Base-by-base conservation (phyloP, 2,329 filamentous ascomycete genomes). In the Aspergillus puulaauensis region DNA sequence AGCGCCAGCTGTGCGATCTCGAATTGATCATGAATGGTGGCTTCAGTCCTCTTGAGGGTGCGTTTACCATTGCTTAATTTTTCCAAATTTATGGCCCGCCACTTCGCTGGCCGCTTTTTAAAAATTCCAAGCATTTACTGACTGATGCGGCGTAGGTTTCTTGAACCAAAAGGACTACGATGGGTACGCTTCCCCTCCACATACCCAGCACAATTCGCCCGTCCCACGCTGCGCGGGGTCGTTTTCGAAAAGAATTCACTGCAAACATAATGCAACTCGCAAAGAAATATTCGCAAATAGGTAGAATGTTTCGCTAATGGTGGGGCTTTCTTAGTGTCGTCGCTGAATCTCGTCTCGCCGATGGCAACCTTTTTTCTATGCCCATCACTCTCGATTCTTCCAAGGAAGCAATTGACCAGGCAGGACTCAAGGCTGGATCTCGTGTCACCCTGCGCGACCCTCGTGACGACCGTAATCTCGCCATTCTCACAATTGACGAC, bases 161-260 rank as follows among this genome's bases (percentile, higher is more conserved):
- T 89, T 99, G 90, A 96, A 86, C 77, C 87, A 99, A 83, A 89
- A 91, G 79, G 95, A 99, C 79, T 99, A 96, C 83, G 90, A 96
- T 78, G 88, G 90, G 91, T 93, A 85, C 66, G 83, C 76, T 15
- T 14, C 27, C 37, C 46, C n/a, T 43, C 37, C 17, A 12, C 23
- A 6, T 51, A 9, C 40, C 41, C 59, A 35, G 7, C 39, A 21
- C 21, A 40, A 6, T 21, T 4, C 23, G 19, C 37, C 14, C 23
- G 19, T 43, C 27, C 17, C 33, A 39, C 35, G 24, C 24, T 39
- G 51, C 35, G 40, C 39, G 33, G 33, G 17, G 41, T 15, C 19
- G 37, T 45, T 27, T 9, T 49, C 17, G 15, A 61, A 14, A 17
- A 41, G 7, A 9, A 39, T 45, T 54, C 46, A 46, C 31, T 56